These are phyloP conservation scores for Lodderomyces oxycetoniae DNA, from an alignment of 1,139 yeast genomes.

Conservation along the genomic window DNA sequence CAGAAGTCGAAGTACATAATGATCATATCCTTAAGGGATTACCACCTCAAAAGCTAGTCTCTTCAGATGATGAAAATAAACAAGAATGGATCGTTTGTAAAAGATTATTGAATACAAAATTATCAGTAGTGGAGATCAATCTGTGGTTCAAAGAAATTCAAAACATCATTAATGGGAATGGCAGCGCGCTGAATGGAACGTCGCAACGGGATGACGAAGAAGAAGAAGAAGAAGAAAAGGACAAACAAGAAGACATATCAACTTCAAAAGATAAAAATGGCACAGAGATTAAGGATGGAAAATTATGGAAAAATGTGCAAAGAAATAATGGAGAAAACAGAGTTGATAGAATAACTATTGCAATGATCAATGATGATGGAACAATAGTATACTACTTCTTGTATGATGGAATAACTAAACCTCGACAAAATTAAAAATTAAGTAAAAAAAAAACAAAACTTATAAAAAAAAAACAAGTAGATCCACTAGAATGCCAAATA, in stretches of 20 bases:
- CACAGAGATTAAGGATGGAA: background rate
- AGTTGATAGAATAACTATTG: constrained; percentile 47
- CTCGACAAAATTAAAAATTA: constrained; percentile 41
- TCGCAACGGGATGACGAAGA: background rate
- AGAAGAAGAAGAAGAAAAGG: background rate
- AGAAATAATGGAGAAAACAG: constrained; percentile 12
- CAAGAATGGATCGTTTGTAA: constrained; percentile 37
- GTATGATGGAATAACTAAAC: constrained; percentile 58
- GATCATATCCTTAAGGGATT: constrained; percentile 22
- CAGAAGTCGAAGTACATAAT: constrained; percentile 26
- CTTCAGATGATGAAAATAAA: constrained; percentile 17
- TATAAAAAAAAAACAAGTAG: too few species aligned
- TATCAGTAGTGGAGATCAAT: constrained; percentile 24
- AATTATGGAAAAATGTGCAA: constrained; percentile 1
- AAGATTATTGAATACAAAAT: constrained; percentile 10
- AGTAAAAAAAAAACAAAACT: too few species aligned
- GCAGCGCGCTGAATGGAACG: too few species aligned
- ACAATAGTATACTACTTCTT: constrained; percentile 65
- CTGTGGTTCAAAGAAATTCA: constrained; percentile 28
- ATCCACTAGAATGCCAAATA: too few species aligned
- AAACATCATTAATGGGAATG: constrained; percentile 4
- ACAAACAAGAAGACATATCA: background rate
- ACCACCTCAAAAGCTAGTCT: constrained; percentile 28
- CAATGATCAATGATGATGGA: constrained; percentile 57
- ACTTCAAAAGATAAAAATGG: background rate